Conservation (phyloP, 106 monocot genomes). For the Dendrobium officinale region DNA sequence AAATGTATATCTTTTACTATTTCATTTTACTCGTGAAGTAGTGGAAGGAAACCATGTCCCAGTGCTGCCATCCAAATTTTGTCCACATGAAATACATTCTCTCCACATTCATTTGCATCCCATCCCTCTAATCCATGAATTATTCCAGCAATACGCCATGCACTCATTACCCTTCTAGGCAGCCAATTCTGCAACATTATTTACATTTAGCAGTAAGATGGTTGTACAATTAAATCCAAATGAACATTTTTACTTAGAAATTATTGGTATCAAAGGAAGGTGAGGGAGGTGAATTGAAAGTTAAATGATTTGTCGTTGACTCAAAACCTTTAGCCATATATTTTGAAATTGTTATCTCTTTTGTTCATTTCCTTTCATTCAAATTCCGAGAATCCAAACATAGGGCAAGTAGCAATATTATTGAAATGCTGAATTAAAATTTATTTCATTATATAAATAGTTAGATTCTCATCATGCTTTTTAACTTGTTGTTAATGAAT, state of each 20-base stretch:
- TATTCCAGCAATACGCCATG: conserved; percentile 53
- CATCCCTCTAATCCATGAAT: conserved; percentile 51
- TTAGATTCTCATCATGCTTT: no score
- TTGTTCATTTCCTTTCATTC: not conserved
- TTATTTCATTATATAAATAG: no score
- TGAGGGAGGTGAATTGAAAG: not conserved
- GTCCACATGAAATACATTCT: conserved; percentile 21
- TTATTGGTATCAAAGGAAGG: not conserved
- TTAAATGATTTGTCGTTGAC: not conserved
- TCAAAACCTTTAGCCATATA: not conserved
- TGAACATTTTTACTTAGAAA: not conserved
- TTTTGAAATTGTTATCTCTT: no score
- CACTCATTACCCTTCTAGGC: conserved; percentile 60
- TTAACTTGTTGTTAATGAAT: no score
- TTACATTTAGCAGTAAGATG: not conserved
- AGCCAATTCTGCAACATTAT: conserved; percentile 21
- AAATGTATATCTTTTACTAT: not conserved
- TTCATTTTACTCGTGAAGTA: not conserved
- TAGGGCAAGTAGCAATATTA: no score
- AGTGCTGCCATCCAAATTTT: conserved; percentile 39
- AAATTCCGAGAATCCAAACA: no score
- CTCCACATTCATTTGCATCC: conserved; percentile 42
- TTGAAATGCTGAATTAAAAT: no score
- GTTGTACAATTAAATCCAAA: not conserved
- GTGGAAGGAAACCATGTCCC: conserved; percentile 34